A percentile compares a stretch with the other conserved stretches of the same genome.
Evolutionary conservation across 2,329 filamentous ascomycete genomes (phyloP).

Genomic region (Epichloe aotearoae): DNA sequence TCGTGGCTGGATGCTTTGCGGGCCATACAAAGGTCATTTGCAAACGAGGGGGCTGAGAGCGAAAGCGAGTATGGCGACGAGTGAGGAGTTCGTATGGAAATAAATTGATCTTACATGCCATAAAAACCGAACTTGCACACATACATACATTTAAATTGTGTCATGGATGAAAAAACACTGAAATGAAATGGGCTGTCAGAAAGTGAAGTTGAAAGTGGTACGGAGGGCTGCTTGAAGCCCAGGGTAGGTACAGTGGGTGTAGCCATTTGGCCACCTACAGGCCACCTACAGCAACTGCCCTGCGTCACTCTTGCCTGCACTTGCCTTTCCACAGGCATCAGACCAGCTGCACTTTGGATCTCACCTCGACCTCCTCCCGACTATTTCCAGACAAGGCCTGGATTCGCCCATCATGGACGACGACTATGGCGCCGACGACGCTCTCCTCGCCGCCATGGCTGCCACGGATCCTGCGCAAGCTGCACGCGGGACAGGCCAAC

Average conservation of each 20-base stretch:
- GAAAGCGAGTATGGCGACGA: slow-evolving; percentile 18
- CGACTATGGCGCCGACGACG: slow-evolving; percentile 44
- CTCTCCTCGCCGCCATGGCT: slow-evolving; percentile 42
- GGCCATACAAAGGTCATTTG: slow-evolving; percentile 26
- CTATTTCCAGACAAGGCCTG: no score
- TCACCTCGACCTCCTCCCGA: not conserved
- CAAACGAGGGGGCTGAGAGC: slow-evolving; percentile 11
- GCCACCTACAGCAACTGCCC: no score
- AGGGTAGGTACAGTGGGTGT: not conserved
- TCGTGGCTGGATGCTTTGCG: slow-evolving; percentile 38
- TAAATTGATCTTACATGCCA: no score
- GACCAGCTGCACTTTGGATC: not conserved
- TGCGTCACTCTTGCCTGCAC: not conserved
- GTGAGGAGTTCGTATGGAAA: not conserved
- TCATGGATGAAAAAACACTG: no score
- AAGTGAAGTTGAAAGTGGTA: no score
- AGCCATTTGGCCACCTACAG: not conserved
- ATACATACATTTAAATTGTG: no score
- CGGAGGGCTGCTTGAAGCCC: not conserved
- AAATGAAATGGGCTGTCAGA: no score
- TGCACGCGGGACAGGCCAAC: slow-evolving; percentile 19
- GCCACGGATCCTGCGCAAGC: slow-evolving; percentile 26
- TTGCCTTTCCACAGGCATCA: not conserved
- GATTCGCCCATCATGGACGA: slow-evolving; percentile 28
- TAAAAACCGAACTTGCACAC: no score